Base-by-base conservation (phyloP, 2,329 filamentous ascomycete species). In the Cladosporium halotolerans region DNA sequence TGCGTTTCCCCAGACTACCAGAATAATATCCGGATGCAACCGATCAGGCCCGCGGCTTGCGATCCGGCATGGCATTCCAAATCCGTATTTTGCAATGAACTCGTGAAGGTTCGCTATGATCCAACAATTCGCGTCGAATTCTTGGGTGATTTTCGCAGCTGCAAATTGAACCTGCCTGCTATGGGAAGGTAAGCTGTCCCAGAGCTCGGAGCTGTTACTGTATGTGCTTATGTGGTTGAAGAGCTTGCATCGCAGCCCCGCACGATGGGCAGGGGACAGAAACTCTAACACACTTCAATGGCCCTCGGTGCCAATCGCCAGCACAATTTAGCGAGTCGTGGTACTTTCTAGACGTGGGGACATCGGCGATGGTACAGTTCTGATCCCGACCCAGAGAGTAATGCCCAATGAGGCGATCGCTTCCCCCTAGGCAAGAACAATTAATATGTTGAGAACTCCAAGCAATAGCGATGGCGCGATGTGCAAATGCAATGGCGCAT, bases 161-260 rank as follows among this genome's bases (percentile, higher is more conserved):
- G 4, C 11, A 39, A 5, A 9, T 8, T 14, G 36, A 39, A 14
- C n/a, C 16, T n/a, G 4, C 36, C n/a, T 39, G 36, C 13, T 14
- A 16, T 13, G 36, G 36, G 11, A 39, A 7, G n/a, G 8, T 9
- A 13, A 39, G 36, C 36, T 39, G 13, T 6, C 36, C 36, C 36
- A 39, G 36, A 13, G 23, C 23, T 28, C 23, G 23, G 23, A 28
- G 23, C 23, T 28, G 23, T 28, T 28, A 18, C 16, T 18, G 16
- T 18, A 28, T 28, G 23, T 39, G 8, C 36, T 11, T 14, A 3
- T 14, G 36, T 39, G 10, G 36, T 39, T 39, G 36, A 32, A 31
- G 11, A 11, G 19, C 19, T 38, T 51, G 48, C 48, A 51, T 51
- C 40, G 23, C 48, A 51, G 40, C 48, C 48, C 48, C 48, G 48